Conservation (phyloP, 768 basidiomycete species). For the Coprinopsis strossmayeri region DNA sequence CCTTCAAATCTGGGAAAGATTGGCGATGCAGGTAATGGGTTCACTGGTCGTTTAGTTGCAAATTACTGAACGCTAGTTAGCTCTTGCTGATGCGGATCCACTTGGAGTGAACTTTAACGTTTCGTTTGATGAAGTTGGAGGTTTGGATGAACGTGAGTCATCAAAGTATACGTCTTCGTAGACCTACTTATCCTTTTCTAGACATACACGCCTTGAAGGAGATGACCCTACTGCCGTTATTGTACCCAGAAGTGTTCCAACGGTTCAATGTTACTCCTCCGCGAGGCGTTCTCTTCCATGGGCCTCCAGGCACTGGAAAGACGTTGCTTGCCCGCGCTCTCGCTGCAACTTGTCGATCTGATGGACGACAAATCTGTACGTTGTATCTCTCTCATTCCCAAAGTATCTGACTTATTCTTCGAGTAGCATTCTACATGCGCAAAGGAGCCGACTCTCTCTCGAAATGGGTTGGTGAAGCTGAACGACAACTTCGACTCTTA, state of each 20-base stretch:
- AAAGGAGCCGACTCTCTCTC: conserved; percentile 97
- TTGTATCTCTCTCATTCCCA: background rate
- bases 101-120: conserved; percentile 90
- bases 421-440: conserved; percentile 95
- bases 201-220: conserved; percentile 97
- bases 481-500: conserved; percentile 87
- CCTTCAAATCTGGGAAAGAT: conserved; percentile 85
- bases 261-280: conserved; percentile 92
- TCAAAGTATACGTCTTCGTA: background rate
- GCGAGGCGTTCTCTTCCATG: conserved; percentile 94
- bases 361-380: conserved; percentile 84
- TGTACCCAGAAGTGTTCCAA: conserved; percentile 97
- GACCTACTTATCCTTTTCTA: conserved; percentile 22
- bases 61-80: conserved; percentile 32
- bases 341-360: conserved; percentile 84
- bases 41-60: conserved; percentile 8
- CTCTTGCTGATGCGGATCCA: conserved; percentile 91
- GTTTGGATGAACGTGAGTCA: conserved; percentile 82
- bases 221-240: conserved; percentile 92
- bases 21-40: conserved; percentile 58
- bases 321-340: conserved; percentile 91
- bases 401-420: background rate
- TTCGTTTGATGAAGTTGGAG: conserved; percentile 95
- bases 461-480: conserved; percentile 99
- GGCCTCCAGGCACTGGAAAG: conserved; percentile 98